Conservation (phyloP, 78 protist genomes). For the Tieghemostelium lacteum region DNA sequence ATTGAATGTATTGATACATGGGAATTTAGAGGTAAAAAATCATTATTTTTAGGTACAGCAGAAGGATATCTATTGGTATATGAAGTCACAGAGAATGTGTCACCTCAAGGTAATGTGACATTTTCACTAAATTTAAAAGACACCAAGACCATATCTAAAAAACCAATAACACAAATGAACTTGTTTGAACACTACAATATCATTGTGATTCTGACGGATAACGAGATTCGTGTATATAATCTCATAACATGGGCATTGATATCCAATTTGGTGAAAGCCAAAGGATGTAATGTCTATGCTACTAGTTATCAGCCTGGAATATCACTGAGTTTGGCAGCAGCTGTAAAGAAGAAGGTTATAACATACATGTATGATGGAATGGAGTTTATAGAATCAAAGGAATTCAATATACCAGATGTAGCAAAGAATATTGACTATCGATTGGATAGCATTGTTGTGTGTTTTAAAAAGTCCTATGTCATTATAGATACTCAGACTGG, state of each 20-base stretch:
- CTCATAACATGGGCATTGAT: not conserved
- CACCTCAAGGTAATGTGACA: not conserved
- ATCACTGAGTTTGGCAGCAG: slow-evolving; percentile 24
- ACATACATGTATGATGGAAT: slow-evolving; percentile 47
- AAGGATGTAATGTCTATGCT: slow-evolving; percentile 61
- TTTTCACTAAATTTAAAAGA: slow-evolving; percentile 39
- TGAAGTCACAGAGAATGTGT: slow-evolving; percentile 22
- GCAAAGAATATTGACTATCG: slow-evolving; percentile 54
- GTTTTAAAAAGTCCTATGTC: slow-evolving; percentile 54
- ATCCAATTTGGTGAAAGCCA: slow-evolving; percentile 15
- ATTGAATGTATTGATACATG: slow-evolving; percentile 73
- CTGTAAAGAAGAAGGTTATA: slow-evolving; percentile 64
- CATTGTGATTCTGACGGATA: slow-evolving; percentile 52
- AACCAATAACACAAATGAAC: slow-evolving; percentile 60
- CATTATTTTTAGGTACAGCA: slow-evolving; percentile 26
- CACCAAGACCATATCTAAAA: slow-evolving; percentile 37
- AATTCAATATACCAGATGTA: slow-evolving; percentile 66
- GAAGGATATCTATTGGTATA: slow-evolving; percentile 44
- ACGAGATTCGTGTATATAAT: slow-evolving; percentile 38
- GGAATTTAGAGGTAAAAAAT: slow-evolving; percentile 34
- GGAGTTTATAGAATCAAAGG: slow-evolving; percentile 48
- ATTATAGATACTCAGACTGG: slow-evolving; percentile 51
- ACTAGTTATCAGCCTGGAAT: slow-evolving; percentile 27
- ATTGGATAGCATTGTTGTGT: slow-evolving; percentile 23
- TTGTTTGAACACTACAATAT: slow-evolving; percentile 47